A percentile compares a stretch with the other conserved stretches of the same genome.
phyloP scores from a whole-genome alignment of 2,329 filamentous ascomycete genomes.

The Penicillium thymicola region DNA sequence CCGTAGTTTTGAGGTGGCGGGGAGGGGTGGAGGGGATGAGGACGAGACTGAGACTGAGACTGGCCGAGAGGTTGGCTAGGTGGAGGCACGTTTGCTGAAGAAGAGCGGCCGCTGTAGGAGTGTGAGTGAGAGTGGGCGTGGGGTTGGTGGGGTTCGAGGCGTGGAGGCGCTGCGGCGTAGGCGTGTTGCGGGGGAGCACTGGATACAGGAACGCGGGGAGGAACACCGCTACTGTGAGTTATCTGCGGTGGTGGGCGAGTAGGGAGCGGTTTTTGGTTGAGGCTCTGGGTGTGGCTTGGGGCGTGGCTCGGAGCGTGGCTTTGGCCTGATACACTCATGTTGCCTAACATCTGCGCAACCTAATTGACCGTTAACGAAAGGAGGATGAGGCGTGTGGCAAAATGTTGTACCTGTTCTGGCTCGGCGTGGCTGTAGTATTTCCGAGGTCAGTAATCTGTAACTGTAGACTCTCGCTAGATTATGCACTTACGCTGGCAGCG shows the following conservation, averaged over 20 bases:
- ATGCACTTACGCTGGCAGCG: slow-evolving; percentile 75
- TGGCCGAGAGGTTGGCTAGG: slow-evolving; percentile 16
- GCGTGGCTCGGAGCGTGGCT: slow-evolving; percentile 7
- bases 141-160: slow-evolving; percentile 13
- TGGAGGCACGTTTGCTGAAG: slow-evolving; percentile 13
- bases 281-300: slow-evolving; percentile 18
- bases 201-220: slow-evolving; percentile 28
- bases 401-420: slow-evolving; percentile 60
- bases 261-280: slow-evolving; percentile 26
- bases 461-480: not conserved
- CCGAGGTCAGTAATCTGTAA: slow-evolving; percentile 20
- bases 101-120: slow-evolving; percentile 21
- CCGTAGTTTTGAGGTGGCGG: slow-evolving; percentile 48
- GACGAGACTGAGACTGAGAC: slow-evolving; percentile 47
- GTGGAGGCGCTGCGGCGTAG: slow-evolving; percentile 19
- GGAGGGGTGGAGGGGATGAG: slow-evolving; percentile 42
- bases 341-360: slow-evolving; percentile 47
- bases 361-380: slow-evolving; percentile 19
- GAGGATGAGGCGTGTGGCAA: not conserved
- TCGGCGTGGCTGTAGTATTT: slow-evolving; percentile 62
- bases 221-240: slow-evolving; percentile 21
- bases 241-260: slow-evolving; percentile 25
- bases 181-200: slow-evolving; percentile 20
- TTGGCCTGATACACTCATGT: slow-evolving; percentile 32
- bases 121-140: slow-evolving; percentile 10